These are phyloP conservation scores for Colletotrichum echinochloae DNA, from an alignment of 2,329 filamentous ascomycete species.

Conservation along the genomic window DNA sequence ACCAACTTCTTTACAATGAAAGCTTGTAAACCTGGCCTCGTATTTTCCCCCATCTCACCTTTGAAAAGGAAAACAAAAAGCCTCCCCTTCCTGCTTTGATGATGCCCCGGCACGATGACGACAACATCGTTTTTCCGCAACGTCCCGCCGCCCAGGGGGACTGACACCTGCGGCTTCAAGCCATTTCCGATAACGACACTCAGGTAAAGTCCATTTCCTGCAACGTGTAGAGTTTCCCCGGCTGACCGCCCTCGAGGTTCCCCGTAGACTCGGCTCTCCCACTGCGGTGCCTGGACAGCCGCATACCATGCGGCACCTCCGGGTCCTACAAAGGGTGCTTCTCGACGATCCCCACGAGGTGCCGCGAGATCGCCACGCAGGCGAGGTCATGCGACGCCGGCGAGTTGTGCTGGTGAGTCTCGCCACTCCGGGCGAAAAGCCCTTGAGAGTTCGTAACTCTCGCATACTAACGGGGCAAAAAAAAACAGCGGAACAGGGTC, in stretches of 20 bases:
- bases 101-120: neutral
- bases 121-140: too few relatives aligned
- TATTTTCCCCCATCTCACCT: accelerated
- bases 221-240: accelerated
- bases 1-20: neutral
- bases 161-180: conserved; percentile 23
- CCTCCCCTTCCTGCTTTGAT: too few relatives aligned
- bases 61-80: too few relatives aligned
- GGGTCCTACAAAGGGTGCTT: conserved; percentile 20
- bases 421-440: neutral
- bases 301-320: conserved; percentile 8
- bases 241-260: neutral
- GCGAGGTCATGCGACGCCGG: neutral
- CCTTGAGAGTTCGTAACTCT: neutral
- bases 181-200: neutral
- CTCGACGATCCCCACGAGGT: conserved; percentile 16
- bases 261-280: neutral
- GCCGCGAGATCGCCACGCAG: neutral
- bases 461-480: neutral
- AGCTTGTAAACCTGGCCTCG: too few relatives aligned
- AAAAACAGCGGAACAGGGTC: neutral
- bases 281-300: neutral
- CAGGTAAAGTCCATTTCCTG: neutral
- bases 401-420: conserved; percentile 24
- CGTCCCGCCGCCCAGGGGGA: neutral